These are phyloP conservation scores for Cytidiella melzeri DNA, from an alignment of 768 basidiomycete genomes.

Conservation along the genomic window DNA sequence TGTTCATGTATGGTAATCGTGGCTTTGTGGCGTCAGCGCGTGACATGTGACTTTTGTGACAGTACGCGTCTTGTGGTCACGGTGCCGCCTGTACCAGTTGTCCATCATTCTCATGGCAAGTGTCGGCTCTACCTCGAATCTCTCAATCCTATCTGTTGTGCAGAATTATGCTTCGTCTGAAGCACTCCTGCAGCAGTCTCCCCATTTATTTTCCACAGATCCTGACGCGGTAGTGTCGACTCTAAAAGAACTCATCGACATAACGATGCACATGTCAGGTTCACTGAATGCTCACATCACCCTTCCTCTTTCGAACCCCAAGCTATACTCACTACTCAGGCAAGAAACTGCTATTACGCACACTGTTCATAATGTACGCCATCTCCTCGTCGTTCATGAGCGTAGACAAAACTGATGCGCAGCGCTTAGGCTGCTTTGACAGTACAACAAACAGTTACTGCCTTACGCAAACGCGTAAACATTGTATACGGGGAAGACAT, in stretches of 20 bases:
- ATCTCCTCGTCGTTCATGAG: no score
- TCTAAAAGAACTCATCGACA: conserved; percentile 46
- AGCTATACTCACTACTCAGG: conserved; percentile 61
- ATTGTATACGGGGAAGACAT: conserved; percentile 59
- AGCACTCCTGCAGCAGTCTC: conserved; percentile 14
- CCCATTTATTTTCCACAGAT: conserved; percentile 23
- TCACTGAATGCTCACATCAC: conserved; percentile 48
- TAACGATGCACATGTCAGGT: conserved; percentile 45
- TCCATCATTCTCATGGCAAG: not conserved
- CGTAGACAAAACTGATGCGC: conserved; percentile 5
- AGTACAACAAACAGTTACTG: conserved; percentile 41
- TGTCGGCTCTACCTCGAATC: not conserved
- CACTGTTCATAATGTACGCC: conserved; percentile 46
- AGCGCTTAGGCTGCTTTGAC: conserved; percentile 56
- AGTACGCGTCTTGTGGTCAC: no score
- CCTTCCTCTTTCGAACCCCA: conserved; percentile 51
- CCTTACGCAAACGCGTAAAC: conserved; percentile 40
- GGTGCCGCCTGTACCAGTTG: no score
- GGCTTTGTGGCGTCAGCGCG: no score
- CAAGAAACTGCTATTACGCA: conserved; percentile 53
- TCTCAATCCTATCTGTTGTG: conserved; percentile 8
- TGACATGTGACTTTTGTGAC: no score
- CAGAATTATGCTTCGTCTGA: conserved; percentile 17
- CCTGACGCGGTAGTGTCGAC: conserved; percentile 23
- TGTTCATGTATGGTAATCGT: no score